Base-by-base conservation (phyloP, 495 filamentous ascomycete genomes). In the Podospora australis region DNA sequence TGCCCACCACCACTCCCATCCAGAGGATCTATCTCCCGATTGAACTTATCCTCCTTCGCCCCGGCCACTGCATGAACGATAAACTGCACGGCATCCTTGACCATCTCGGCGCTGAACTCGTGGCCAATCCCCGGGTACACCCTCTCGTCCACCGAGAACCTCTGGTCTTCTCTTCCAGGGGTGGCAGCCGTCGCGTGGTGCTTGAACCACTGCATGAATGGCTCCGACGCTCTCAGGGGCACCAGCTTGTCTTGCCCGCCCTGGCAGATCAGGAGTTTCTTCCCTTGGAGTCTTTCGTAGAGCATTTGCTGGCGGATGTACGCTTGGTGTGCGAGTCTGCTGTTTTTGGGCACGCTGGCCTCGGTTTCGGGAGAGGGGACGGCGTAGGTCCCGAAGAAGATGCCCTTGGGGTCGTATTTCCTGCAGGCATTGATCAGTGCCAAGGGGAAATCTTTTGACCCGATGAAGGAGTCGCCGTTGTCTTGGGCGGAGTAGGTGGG, bases 201-300 rank as follows among this genome's bases (percentile, higher is more conserved):
- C 63, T 86, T 84, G 44, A 96, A 70, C 67, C 82, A 87, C 6
- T 64, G 60, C 39, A 95, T 50, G 60, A 96, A 94, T 0, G 76
- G 73, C 57, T 84, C 78, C 2, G 75, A 72, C 13, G 79, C 80
- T 19, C 70, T 69, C 64, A 88, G 87, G 6, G 92, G 91, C 16
- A 98, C 91, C 39, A 97, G 64, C 58, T 87, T 89, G 62, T 98
- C 92, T 14, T 70, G 70, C 0, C 71, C 84, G 0, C 91, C 92
- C 10, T 82, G 82, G 49, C 94, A 68, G 50, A 86, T 79, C 44
- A 96, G 65, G 48, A 96, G 81, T 46, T 72, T 80, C 66, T 96
- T 98, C 0, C 82, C 81, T 1, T 67, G 69, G 35, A 96, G 54
- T 9, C 71, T 69, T 0, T 72, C 66, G 19, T 71, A 56, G 1